Evolutionary conservation across 2,329 filamentous ascomycete genomes (phyloP), one percentile per base, ranked within the genome.

Genomic region (Colletotrichum lupini): DNA sequence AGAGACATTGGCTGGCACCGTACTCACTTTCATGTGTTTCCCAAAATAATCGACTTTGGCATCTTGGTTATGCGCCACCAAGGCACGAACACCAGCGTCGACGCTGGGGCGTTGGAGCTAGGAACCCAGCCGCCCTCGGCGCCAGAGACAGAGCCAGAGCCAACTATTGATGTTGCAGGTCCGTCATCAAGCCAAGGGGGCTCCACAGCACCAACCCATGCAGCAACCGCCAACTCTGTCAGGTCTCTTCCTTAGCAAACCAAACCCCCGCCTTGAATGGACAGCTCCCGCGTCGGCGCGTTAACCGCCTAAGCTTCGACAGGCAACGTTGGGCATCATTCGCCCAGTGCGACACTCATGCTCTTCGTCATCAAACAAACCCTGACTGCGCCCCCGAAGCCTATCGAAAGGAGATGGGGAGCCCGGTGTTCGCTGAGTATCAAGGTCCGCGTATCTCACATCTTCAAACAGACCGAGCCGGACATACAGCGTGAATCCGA

Each of bases 81-180:
- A 24, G 12, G 42, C 49, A 63, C 32, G 28, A 46, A 30, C 22
- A 9, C 49, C 57, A 63, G 42, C 46, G 46, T 28, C 49, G 30
- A 63, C 22, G n/a, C n/a, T n/a, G n/a, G n/a, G 60, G 60, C 61
- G 28, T 73, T 64, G 59, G 32, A 60, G 55, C 66, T 55, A 58
- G 59, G 46, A 60, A 55, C 66, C 55, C 52, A 30, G 28, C 32
- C 59, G 42, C 11, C 37, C 32, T 35, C 46, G 60, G 66, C 42
- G 52, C 53, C 16, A 35, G n/a, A 55, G 28, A 30, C 61, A 56
- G 28, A 69, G 55, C 66, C 52, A 58, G 64, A 46, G 58, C 35
- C 56, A 60, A 56, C 53, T 73, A 70, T 64, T 65, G 67, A 73
- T 70, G 35, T 14, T 30, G 46, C 46, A 56, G 64, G 69, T 30